These are phyloP conservation scores for Colletotrichum limetticola DNA, from an alignment of 2,329 filamentous ascomycete species.

Conservation along the genomic window DNA sequence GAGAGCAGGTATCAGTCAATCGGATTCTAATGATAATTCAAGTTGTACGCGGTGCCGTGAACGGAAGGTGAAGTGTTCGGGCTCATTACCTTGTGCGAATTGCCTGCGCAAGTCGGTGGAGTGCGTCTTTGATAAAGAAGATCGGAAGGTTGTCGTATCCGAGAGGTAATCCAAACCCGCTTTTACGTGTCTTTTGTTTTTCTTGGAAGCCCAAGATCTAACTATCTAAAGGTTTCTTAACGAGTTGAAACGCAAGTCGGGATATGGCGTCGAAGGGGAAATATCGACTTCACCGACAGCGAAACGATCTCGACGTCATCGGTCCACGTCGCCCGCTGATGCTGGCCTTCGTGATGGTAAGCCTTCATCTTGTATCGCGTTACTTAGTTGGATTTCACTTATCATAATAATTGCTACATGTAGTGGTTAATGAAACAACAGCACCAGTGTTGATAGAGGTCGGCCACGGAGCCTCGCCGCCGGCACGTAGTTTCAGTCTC, in stretches of 20 bases:
- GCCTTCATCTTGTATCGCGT: background rate
- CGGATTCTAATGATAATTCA: background rate
- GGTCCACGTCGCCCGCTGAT: background rate
- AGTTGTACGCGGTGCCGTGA: slow-evolving; percentile 27
- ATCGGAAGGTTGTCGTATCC: slow-evolving; percentile 27
- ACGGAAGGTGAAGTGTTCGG: slow-evolving; percentile 26
- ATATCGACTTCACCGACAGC: background rate
- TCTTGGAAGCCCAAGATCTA: no score
- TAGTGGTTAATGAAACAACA: background rate
- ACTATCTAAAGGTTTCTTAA: background rate
- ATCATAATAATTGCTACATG: background rate
- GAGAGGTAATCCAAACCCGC: slow-evolving; percentile 7
- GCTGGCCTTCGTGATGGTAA: background rate
- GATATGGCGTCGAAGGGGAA: background rate
- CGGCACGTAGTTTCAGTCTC: background rate
- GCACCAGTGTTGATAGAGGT: background rate
- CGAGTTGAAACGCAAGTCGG: slow-evolving; percentile 24
- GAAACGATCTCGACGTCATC: slow-evolving; percentile 10
- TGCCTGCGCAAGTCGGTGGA: slow-evolving; percentile 14
- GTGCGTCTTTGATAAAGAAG: slow-evolving; percentile 29
- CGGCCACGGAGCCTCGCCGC: background rate
- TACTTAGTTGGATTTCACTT: no score
- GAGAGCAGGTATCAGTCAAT: background rate
- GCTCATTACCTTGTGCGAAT: slow-evolving; percentile 17
- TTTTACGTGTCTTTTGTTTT: no score